A percentile compares a stretch with the other conserved stretches of the same genome.
Evolutionary conservation across 495 filamentous ascomycete species (phyloP).

Genomic region (Penicillium canescens): DNA sequence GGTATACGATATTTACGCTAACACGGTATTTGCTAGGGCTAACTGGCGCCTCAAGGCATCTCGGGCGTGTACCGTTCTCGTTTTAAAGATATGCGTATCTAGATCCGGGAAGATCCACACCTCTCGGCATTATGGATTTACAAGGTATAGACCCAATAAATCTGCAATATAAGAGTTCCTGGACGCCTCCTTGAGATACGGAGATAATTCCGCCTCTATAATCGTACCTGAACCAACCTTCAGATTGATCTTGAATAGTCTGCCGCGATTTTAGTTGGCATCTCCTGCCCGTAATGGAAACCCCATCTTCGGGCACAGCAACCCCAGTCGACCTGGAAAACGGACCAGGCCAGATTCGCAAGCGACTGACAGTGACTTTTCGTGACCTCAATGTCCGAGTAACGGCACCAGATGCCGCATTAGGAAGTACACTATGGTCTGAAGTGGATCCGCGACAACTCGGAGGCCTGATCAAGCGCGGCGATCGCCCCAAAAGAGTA

Average conservation of each 20-base stretch:
- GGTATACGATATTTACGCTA: background rate
- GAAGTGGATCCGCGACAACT: slow-evolving; percentile 36
- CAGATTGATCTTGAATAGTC: too few species aligned
- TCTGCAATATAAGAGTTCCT: slow-evolving; percentile 5
- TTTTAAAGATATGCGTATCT: background rate
- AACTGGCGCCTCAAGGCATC: too few species aligned
- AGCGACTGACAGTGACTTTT: slow-evolving; percentile 40
- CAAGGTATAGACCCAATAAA: background rate
- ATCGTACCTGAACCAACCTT: too few species aligned
- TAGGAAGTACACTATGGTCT: slow-evolving; percentile 39
- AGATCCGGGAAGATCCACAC: slow-evolving; percentile 3
- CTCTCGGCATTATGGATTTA: slow-evolving; percentile 23
- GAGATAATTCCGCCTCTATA: too few species aligned
- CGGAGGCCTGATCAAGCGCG: slow-evolving; percentile 16
- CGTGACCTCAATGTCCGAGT: slow-evolving; percentile 38
- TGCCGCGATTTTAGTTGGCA: background rate
- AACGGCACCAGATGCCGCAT: slow-evolving; percentile 39
- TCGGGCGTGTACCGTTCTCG: background rate
- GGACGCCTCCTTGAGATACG: background rate
- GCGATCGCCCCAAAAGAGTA: slow-evolving; percentile 32
- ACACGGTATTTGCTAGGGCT: background rate
- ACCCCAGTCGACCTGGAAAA: slow-evolving; percentile 34
- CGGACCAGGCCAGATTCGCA: slow-evolving; percentile 21
- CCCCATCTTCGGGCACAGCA: slow-evolving; percentile 34
- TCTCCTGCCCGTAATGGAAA: slow-evolving; percentile 23